phyloP scores from a whole-genome alignment of 2,329 filamentous ascomycete species.

The Xylariaceae sp. region DNA sequence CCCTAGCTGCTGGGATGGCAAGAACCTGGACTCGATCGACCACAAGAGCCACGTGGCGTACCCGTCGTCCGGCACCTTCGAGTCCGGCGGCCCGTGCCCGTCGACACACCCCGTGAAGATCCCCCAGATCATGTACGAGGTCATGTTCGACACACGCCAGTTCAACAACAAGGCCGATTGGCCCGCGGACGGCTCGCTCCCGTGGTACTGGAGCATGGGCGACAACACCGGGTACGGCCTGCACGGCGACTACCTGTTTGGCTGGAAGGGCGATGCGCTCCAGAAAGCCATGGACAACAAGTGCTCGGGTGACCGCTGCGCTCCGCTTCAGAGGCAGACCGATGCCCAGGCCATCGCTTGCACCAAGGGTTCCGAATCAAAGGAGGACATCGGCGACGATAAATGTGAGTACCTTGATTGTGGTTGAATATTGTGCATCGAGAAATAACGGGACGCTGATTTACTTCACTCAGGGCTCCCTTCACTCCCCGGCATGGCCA shows the following conservation, averaged over 20 bases:
- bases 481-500: slow-evolving; percentile 22
- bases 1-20: slow-evolving; percentile 43
- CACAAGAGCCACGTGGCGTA: slow-evolving; percentile 42
- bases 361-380: slow-evolving; percentile 35
- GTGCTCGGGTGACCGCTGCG: slow-evolving; percentile 44
- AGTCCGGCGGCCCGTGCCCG: slow-evolving; percentile 38
- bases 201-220: slow-evolving; percentile 42
- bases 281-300: slow-evolving; percentile 44
- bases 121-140: slow-evolving; percentile 50
- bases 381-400: slow-evolving; percentile 34
- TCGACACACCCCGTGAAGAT: slow-evolving; percentile 41
- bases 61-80: slow-evolving; percentile 39
- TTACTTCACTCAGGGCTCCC: slow-evolving; percentile 20
- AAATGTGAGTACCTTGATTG: slow-evolving; percentile 23
- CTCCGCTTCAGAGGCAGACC: slow-evolving; percentile 40
- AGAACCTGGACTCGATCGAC: slow-evolving; percentile 42
- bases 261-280: slow-evolving; percentile 46
- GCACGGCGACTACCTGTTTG: slow-evolving; percentile 48
- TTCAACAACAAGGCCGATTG: slow-evolving; percentile 44
- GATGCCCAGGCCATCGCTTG: slow-evolving; percentile 40
- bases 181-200: slow-evolving; percentile 42
- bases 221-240: slow-evolving; percentile 45
- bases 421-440: not conserved
- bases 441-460: slow-evolving; percentile 8
- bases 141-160: slow-evolving; percentile 47